Evolutionary conservation across 2,329 filamentous ascomycete genomes (phyloP), one percentile per base, ranked within the genome.

Genomic region (Hypomyces perniciosus): DNA sequence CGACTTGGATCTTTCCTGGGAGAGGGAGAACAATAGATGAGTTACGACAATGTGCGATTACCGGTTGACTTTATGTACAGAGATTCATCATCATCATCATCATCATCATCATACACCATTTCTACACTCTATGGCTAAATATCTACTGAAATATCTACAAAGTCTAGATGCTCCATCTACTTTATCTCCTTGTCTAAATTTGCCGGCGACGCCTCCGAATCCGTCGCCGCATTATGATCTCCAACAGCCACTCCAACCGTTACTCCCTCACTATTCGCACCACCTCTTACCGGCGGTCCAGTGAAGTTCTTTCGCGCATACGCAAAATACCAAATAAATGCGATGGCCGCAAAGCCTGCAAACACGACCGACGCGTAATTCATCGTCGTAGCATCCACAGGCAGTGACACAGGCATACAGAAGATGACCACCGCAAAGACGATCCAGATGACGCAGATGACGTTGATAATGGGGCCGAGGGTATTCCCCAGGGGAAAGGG

Each of bases 401-500:
- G 78, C 8, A 85, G 64, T 3, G 77, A 75, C 5, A 80, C 77
- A 2, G 83, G 87, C 84, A 91, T 88, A 64, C 85, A 90, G 71
- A 90, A 91, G 41, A 91, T 70, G 50, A 87, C 77, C 12, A 88
- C 77, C 1, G 85, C 79, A 13, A 91, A 73, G 31, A 72, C 66
- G 52, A 90, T 88, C 86, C 86, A 91, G 37, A 72, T 67, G n/a
- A 90, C 66, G 46, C 83, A 86, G 40, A 83, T 67, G 33, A 79
- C 65, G 63, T 91, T 91, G 65, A 90, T 85, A 5, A 74, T 62
- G 61, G 76, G 81, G 0, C 88, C 88, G 56, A 88, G 84, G 56
- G 88, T 83, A 42, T 69, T 76, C 4, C 87, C 86, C 0, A 91
- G 77, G 0, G 84, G 84, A 63, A 79, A 91, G 0, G 79, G 75